Percentiles rank a stretch among this genome's conserved stretches.
Evolutionary conservation across 495 filamentous ascomycete genomes (phyloP).

Genomic region (Cetradonia linearis): DNA sequence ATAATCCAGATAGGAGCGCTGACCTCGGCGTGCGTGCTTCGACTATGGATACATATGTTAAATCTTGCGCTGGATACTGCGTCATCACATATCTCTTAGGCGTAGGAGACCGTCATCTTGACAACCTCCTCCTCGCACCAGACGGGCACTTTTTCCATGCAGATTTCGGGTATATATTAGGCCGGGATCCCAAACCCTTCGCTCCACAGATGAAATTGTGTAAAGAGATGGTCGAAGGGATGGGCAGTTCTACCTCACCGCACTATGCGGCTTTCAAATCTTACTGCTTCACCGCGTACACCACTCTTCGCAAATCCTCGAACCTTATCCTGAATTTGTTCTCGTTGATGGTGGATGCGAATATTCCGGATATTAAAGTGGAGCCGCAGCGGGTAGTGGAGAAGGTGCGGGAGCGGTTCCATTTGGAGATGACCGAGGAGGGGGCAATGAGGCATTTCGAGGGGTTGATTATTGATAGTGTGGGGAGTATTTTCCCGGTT

Average conservation of each 20-base stretch:
- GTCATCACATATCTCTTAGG: conserved; percentile 99
- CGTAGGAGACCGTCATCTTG: conserved; percentile 90
- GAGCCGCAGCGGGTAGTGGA: conserved; percentile 87
- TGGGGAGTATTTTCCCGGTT: conserved; percentile 78
- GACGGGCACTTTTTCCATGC: conserved; percentile 96
- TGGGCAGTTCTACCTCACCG: conserved; percentile 73
- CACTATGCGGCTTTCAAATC: conserved; percentile 83
- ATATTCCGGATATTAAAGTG: conserved; percentile 87
- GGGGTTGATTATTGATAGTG: conserved; percentile 75
- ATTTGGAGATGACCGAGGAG: conserved; percentile 85
- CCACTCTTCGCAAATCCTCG: conserved; percentile 74
- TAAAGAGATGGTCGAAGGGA: conserved; percentile 97
- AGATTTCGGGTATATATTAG: conserved; percentile 96
- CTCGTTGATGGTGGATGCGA: conserved; percentile 91
- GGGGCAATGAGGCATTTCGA: conserved; percentile 84
- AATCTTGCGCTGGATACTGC: conserved; percentile 93
- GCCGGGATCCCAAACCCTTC: conserved; percentile 94
- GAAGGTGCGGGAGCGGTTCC: conserved; percentile 91
- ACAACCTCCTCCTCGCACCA: conserved; percentile 87
- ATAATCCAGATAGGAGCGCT: conserved; percentile 78
- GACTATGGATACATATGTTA: conserved; percentile 90
- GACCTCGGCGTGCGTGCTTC: conserved; percentile 84
- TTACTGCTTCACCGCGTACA: conserved; percentile 93
- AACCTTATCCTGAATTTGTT: conserved; percentile 95
- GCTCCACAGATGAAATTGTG: conserved; percentile 93